A percentile compares a stretch with the other conserved stretches of the same genome.
Evolutionary conservation across 805 yeast species (phyloP).

Genomic region (Pichia occidentalis): DNA sequence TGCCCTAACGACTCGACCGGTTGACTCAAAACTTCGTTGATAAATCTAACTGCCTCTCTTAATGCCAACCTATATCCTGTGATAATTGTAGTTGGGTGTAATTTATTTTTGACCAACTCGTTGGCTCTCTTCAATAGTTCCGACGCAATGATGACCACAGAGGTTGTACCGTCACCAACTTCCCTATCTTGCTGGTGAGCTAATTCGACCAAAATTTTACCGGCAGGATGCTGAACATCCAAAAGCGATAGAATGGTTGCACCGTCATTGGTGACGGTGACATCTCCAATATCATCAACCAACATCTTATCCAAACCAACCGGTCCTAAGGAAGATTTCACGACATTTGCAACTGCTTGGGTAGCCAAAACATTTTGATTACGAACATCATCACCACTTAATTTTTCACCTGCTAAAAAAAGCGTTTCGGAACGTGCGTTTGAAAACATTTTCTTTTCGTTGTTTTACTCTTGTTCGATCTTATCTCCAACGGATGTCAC

Average conservation of each 20-base stretch:
- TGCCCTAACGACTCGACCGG: conserved; percentile 76
- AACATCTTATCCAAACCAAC: conserved; percentile 98
- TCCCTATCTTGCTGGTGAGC: conserved; percentile 99
- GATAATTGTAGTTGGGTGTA: conserved; percentile 97
- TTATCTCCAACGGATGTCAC: background rate
- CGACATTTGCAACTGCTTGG: conserved; percentile 73
- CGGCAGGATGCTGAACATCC: conserved; percentile 99
- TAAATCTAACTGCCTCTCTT: conserved; percentile 82
- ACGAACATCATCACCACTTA: conserved; percentile 93
- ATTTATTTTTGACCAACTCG: conserved; percentile 84
- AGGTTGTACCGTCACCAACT: conserved; percentile 89
- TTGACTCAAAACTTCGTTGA: conserved; percentile 75
- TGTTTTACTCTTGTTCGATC: no score
- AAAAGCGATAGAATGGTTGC: conserved; percentile 87
- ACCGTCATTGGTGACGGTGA: conserved; percentile 97
- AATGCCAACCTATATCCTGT: conserved; percentile 93
- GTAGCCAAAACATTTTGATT: conserved; percentile 96
- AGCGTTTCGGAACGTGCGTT: conserved; percentile 87
- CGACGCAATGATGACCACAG: conserved; percentile 93
- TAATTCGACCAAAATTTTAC: conserved; percentile 90
- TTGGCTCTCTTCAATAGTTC: conserved; percentile 90
- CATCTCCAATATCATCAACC: conserved; percentile 98
- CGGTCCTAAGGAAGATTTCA: conserved; percentile 93
- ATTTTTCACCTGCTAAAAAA: conserved; percentile 92
- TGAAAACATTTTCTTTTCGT: conserved; percentile 44